Evolutionary conservation across 2,329 filamentous ascomycete species (phyloP).

Genomic region (Paraphaeosphaeria sporulosa): DNA sequence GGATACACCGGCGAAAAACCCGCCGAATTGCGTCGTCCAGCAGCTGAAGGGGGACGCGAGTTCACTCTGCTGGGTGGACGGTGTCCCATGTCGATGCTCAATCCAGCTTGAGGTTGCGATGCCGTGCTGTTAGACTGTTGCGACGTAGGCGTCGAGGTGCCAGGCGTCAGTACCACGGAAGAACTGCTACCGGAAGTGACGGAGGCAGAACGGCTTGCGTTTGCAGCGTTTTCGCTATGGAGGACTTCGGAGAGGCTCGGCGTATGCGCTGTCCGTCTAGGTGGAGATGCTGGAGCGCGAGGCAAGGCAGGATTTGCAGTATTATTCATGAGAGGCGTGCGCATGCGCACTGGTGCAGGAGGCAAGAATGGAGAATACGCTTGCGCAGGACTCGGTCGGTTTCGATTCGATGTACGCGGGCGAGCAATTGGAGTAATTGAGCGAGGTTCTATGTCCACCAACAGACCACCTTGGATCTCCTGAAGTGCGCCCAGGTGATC

Average conservation of each 20-base stretch:
- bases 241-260: slow-evolving; percentile 28
- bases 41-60: slow-evolving; percentile 45
- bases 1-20: slow-evolving; percentile 42
- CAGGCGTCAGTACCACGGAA: slow-evolving; percentile 39
- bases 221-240: slow-evolving; percentile 21
- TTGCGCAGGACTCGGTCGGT: slow-evolving; percentile 46
- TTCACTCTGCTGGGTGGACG: slow-evolving; percentile 47
- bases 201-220: slow-evolving; percentile 37
- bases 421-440: slow-evolving; percentile 49
- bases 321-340: slow-evolving; percentile 45
- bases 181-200: slow-evolving; percentile 38
- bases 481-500: slow-evolving; percentile 49
- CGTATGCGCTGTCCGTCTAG: slow-evolving; percentile 35
- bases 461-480: slow-evolving; percentile 39
- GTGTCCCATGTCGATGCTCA: slow-evolving; percentile 46
- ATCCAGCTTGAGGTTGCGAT: slow-evolving; percentile 37
- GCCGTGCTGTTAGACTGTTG: slow-evolving; percentile 36
- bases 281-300: slow-evolving; percentile 41
- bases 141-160: slow-evolving; percentile 37
- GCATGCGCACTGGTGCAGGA: slow-evolving; percentile 38
- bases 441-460: slow-evolving; percentile 48
- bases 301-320: slow-evolving; percentile 31
- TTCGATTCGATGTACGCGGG: slow-evolving; percentile 49
- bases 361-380: slow-evolving; percentile 46
- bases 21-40: slow-evolving; percentile 43